phyloP scores from a whole-genome alignment of 2,329 filamentous ascomycete genomes.

The Ophiostoma angusticollis region DNA sequence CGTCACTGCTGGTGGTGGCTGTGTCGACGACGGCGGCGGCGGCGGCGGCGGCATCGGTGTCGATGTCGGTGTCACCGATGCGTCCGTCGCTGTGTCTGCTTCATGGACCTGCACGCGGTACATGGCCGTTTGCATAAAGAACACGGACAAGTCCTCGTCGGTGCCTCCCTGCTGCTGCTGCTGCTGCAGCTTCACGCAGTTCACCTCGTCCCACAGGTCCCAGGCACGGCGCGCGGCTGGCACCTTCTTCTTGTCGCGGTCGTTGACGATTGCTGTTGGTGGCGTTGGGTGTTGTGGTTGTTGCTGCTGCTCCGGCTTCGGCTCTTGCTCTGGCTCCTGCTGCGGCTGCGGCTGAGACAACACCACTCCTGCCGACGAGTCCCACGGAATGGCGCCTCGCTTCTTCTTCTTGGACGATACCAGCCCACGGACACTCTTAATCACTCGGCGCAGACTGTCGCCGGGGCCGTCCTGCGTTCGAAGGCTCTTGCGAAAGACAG shows the following conservation, averaged over 20 bases:
- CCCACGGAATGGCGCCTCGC: neutral
- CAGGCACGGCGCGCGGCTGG: slow-evolving; percentile 1
- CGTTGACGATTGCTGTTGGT: neutral
- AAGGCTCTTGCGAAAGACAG: neutral
- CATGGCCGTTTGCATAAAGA: slow-evolving; percentile 10
- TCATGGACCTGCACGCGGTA: slow-evolving; percentile 3
- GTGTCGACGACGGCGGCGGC: too few relatives aligned
- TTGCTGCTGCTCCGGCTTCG: neutral
- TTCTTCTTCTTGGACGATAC: slow-evolving; percentile 4
- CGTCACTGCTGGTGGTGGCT: too few relatives aligned
- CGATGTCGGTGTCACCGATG: too few relatives aligned
- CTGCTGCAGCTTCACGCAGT: slow-evolving; percentile 2
- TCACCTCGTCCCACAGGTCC: slow-evolving; percentile 11
- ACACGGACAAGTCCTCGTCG: slow-evolving; percentile 1
- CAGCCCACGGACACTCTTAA: slow-evolving; percentile 7
- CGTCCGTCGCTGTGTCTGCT: neutral
- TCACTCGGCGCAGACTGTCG: slow-evolving; percentile 6
- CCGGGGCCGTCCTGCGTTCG: slow-evolving; percentile 1
- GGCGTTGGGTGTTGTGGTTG: too few relatives aligned
- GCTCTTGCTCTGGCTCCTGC: neutral
- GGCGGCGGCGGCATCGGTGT: too few relatives aligned
- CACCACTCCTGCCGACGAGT: too few relatives aligned
- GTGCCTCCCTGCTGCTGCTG: too few relatives aligned
- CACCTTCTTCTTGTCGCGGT: neutral
- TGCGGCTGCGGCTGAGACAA: neutral